Evolutionary conservation across 2,329 filamentous ascomycete species (phyloP).

Genomic region (Hymenoscyphus repandus): DNA sequence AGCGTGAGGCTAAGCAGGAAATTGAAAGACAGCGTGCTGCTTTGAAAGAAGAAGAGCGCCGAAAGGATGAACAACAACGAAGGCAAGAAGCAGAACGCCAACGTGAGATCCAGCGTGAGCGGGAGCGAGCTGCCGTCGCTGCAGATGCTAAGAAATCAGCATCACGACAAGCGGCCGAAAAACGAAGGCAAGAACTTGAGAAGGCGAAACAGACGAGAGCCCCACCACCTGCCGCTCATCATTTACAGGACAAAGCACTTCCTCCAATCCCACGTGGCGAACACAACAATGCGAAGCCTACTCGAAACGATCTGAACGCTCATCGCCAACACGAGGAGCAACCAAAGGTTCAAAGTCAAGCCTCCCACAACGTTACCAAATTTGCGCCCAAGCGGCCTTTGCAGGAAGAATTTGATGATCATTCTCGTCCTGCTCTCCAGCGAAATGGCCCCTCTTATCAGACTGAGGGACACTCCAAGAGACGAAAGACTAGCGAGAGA

Average conservation of each 20-base stretch:
- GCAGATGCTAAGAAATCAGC: conserved; percentile 63
- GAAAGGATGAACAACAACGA: conserved; percentile 53
- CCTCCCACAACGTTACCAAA: conserved; percentile 60
- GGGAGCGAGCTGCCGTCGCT: conserved; percentile 32
- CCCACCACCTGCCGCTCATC: conserved; percentile 48
- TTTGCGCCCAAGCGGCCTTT: conserved; percentile 70
- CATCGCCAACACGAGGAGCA: conserved; percentile 53
- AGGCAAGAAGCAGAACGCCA: conserved; percentile 54
- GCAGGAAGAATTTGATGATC: conserved; percentile 51
- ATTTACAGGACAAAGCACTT: conserved; percentile 27
- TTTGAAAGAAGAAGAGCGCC: conserved; percentile 59
- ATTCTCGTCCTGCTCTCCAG: conserved; percentile 40
- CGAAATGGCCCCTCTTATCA: conserved; percentile 58
- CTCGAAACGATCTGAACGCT: conserved; percentile 47
- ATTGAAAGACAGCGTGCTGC: conserved; percentile 70
- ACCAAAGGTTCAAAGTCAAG: conserved; percentile 54
- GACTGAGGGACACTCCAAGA: conserved; percentile 62
- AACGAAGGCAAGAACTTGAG: conserved; percentile 47
- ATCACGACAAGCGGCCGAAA: conserved; percentile 52
- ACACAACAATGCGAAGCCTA: conserved; percentile 32
- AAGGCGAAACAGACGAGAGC: conserved; percentile 60
- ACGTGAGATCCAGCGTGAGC: conserved; percentile 37
- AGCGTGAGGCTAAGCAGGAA: conserved; percentile 76
- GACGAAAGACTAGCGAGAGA: conserved; percentile 71
- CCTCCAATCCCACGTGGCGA: conserved; percentile 27